Evolutionary conservation across 2,329 filamentous ascomycete species (phyloP).

Genomic region (Fusarium torreyae): DNA sequence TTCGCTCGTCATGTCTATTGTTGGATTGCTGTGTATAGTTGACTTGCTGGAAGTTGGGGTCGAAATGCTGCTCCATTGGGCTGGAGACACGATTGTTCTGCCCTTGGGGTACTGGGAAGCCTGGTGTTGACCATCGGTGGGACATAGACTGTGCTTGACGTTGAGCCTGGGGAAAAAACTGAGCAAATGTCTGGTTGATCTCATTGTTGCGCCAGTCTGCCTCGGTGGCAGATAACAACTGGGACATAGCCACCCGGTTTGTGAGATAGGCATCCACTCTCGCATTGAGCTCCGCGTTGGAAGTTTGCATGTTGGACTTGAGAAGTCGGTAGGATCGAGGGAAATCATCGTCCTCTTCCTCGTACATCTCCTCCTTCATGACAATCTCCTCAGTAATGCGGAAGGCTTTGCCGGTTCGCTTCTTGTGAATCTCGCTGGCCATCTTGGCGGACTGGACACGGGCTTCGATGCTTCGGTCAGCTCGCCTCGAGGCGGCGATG

Average conservation of each 20-base stretch:
- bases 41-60: slow-evolving; percentile 45
- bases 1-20: slow-evolving; percentile 32
- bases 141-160: slow-evolving; percentile 47
- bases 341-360: slow-evolving; percentile 90
- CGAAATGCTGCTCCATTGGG: slow-evolving; percentile 37
- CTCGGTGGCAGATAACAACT: slow-evolving; percentile 56
- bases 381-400: slow-evolving; percentile 90
- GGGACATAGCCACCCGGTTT: slow-evolving; percentile 61
- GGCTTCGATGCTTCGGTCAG: slow-evolving; percentile 89
- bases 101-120: slow-evolving; percentile 28
- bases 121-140: slow-evolving; percentile 44
- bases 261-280: slow-evolving; percentile 67
- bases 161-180: slow-evolving; percentile 61
- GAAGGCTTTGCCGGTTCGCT: slow-evolving; percentile 85
- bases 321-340: slow-evolving; percentile 76
- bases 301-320: slow-evolving; percentile 73
- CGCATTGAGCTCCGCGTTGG: slow-evolving; percentile 73
- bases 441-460: slow-evolving; percentile 88
- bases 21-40: slow-evolving; percentile 39
- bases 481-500: slow-evolving; percentile 89
- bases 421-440: slow-evolving; percentile 93
- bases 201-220: slow-evolving; percentile 61
- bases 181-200: slow-evolving; percentile 63
- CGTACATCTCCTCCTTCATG: slow-evolving; percentile 94
- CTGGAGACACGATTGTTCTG: slow-evolving; percentile 30